Conservation (phyloP, 1,284 basidiomycete genomes). For the Filobasidium uniguttulatum region DNA sequence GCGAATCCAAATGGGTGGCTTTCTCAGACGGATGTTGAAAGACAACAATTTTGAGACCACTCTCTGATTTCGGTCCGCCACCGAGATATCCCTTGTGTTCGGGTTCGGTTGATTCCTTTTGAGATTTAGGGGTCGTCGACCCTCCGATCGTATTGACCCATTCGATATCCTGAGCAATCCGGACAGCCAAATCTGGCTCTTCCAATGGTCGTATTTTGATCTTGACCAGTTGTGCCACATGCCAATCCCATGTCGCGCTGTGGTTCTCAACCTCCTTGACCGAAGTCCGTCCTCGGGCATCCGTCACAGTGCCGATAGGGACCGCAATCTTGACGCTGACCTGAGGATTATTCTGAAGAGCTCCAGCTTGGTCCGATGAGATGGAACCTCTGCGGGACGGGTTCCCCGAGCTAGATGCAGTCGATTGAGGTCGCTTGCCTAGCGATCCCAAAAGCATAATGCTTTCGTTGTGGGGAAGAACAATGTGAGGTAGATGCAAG, state of each 20-base stretch:
- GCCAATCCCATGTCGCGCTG: constrained; percentile 28
- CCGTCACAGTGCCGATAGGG: constrained; percentile 2
- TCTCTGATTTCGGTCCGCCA: constrained; percentile 25
- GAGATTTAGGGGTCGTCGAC: neutral
- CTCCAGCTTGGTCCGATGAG: no score
- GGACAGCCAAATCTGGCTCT: neutral
- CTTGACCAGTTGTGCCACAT: constrained; percentile 24
- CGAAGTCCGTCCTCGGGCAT: constrained; percentile 26
- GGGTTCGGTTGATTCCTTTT: neutral
- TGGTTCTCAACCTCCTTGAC: constrained; percentile 20
- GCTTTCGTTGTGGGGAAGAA: no score
- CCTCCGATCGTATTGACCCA: neutral
- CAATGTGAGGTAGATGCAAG: no score
- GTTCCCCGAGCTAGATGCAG: no score
- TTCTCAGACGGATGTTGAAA: constrained; percentile 16
- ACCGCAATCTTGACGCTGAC: no score
- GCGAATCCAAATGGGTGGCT: neutral
- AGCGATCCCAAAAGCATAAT: no score
- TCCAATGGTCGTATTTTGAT: constrained; percentile 21
- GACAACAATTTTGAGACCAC: constrained; percentile 25
- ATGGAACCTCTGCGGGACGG: no score
- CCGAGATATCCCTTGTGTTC: constrained; percentile 23
- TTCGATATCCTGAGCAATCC: neutral
- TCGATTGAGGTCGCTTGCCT: no score
- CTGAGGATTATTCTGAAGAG: no score